phyloP scores from a whole-genome alignment of 2,329 filamentous ascomycete species.

The Tolypocladium inflatum region DNA sequence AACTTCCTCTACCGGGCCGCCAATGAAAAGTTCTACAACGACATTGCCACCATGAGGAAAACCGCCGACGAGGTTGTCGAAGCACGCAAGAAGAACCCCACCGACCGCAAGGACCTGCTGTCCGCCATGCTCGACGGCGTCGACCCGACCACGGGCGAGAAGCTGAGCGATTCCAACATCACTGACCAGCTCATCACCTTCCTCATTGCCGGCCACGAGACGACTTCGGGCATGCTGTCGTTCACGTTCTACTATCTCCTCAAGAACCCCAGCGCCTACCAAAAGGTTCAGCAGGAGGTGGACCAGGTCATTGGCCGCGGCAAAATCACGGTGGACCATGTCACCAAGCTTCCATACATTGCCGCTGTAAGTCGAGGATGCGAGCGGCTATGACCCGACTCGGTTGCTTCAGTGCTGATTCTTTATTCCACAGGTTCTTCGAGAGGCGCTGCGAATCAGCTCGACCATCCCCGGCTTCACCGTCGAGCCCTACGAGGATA shows the following conservation, averaged over 20 bases:
- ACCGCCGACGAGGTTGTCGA: constrained; percentile 52
- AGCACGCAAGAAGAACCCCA: constrained; percentile 43
- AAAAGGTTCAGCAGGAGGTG: constrained; percentile 57
- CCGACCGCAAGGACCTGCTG: constrained; percentile 55
- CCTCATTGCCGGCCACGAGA: constrained; percentile 62
- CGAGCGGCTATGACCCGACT: neutral
- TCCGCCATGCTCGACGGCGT: constrained; percentile 59
- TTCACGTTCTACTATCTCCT: constrained; percentile 58
- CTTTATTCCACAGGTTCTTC: constrained; percentile 32
- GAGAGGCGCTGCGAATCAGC: constrained; percentile 55
- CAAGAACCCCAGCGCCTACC: constrained; percentile 49
- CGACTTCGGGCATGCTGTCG: constrained; percentile 56
- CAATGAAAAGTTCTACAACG: constrained; percentile 39
- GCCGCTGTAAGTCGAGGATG: constrained; percentile 33
- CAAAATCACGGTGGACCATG: constrained; percentile 48
- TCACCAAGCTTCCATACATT: constrained; percentile 57
- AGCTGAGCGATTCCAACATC: constrained; percentile 53
- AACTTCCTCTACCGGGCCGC: constrained; percentile 38
- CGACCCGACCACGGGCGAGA: constrained; percentile 58
- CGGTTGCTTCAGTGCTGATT: neutral
- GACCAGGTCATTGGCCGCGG: constrained; percentile 53
- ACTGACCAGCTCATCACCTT: constrained; percentile 66
- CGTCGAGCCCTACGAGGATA: constrained; percentile 43
- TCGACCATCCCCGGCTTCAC: constrained; percentile 51
- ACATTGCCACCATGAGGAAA: constrained; percentile 45